phyloP scores from a whole-genome alignment of 1,284 basidiomycete genomes.

The Microbotryum violaceum region DNA sequence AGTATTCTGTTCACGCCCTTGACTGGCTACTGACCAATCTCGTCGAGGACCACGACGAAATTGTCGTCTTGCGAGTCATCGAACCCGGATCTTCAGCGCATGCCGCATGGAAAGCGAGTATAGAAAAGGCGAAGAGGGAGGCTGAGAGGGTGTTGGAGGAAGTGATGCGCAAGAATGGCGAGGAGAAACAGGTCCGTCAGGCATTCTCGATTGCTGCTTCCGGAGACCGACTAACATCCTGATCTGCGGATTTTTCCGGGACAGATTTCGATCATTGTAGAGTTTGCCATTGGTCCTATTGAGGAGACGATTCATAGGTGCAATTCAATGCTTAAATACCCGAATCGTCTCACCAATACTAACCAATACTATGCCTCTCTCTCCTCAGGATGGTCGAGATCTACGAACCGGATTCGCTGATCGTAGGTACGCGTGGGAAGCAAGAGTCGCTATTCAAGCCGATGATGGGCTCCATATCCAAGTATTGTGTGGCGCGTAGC shows the following conservation, averaged over 20 bases:
- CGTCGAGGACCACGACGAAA: constrained; percentile 71
- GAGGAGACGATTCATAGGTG: constrained; percentile 61
- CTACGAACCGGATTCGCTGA: constrained; percentile 87
- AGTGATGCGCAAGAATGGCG: constrained; percentile 72
- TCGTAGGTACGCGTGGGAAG: constrained; percentile 82
- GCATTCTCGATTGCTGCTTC: constrained; percentile 40
- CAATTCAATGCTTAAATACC: neutral
- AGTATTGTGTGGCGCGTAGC: constrained; percentile 3
- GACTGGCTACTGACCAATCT: constrained; percentile 56
- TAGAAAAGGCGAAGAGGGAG: constrained; percentile 77
- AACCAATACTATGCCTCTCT: neutral
- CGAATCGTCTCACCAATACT: neutral
- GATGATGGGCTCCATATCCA: constrained; percentile 46
- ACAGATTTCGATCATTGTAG: constrained; percentile 82
- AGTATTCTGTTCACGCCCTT: constrained; percentile 72
- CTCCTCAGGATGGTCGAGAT: constrained; percentile 71
- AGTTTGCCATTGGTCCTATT: constrained; percentile 85
- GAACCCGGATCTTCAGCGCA: constrained; percentile 46
- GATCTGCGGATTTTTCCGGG: neutral
- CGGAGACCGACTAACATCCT: neutral
- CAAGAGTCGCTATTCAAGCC: constrained; percentile 40
- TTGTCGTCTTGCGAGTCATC: constrained; percentile 83
- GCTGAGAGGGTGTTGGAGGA: constrained; percentile 73
- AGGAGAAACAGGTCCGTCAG: constrained; percentile 69
- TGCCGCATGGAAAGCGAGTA: constrained; percentile 39